Evolutionary conservation across 1,139 yeast species (phyloP), one percentile per base, ranked within the genome.

Genomic region (Pichia sp.): DNA sequence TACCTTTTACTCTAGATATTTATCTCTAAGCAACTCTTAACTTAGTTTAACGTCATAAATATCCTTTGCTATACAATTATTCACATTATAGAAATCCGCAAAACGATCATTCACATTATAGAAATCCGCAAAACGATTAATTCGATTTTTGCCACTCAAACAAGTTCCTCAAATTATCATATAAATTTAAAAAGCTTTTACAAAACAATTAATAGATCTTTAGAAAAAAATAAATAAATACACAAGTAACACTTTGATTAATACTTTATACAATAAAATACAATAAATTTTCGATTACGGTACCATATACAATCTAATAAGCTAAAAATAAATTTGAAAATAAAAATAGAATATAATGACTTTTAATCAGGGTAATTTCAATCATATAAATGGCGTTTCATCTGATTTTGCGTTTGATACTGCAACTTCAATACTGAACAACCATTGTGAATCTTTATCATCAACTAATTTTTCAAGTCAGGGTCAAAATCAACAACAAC

Each of bases 401-500:
- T 32, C 41, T 7, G 38, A 18, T 20, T 45, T 41, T 40, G 47
- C 37, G 7, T 39, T 45, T 13, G 41, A 37, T 30, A 13, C 47
- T 23, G 30, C 30, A 23, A 18, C 23, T 32, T 35, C 38, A 6
- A 36, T 36, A n/a, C 23, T 36, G 39, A 36, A 36, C n/a, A 36
- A 23, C n/a, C 24, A 26, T 23, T 4, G 27, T 36, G 27, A 36
- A 35, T 12, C 38, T 18, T 18, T 9, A 18, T 3, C 36, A 4
- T 11, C 12, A 8, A 5, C 38, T 22, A 20, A 22, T 11, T 7
- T 12, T 7, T 7, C 16, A 23, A n/a, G 12, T 16, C 38, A 20
- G 8, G 3, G 3, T 13, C 25, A 20, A 35, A 20, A n/a, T n/a
- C 53, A 48, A 36, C 53, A 48, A 18, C 54, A 47, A 18, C 47